Base-by-base conservation (phyloP, 495 filamentous ascomycete genomes). In the Cudoniella acicularis region DNA sequence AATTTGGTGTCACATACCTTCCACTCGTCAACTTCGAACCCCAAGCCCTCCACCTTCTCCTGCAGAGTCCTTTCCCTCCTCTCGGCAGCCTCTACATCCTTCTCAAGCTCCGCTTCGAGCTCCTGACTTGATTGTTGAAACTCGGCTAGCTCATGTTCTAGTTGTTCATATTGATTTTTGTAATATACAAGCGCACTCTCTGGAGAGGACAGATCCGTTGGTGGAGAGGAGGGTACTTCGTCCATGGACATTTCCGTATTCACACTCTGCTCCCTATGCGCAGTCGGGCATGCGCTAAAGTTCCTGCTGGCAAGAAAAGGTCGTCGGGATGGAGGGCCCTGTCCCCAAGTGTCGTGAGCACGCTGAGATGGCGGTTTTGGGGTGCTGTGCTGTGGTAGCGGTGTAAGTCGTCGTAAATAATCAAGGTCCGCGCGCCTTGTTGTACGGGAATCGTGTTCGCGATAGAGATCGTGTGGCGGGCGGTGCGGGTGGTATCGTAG, bases 11-110 rank as follows among this genome's bases (percentile, higher is more conserved):
- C 30, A 64, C 83, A 68, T 78, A 96, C 92, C 84, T 98, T 97
- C 94, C 94, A 98, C 73, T 98, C 94, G 18, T 96, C 92, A 0
- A 93, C 92, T 68, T 97, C 91, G 67, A 90, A 97, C 55, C 81
- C 83, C 65, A 96, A 70, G 23, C 74, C 78, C 67, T 98, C 94
- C 1, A 89, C 86, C 74, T 94, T 96, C 70, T 93, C 87, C 69
- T 91, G 83, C 65, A 98, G 73, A 56, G 83, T 79, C 57, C 91
- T 81, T 71, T 98, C 94, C 64, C 90, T 83, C 75, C 94, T 93
- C 79, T 98, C 94, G 41, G 92, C 91, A 20, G 90, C 89, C 70
- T 98, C 95, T 49, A 98, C 83, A 70, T 98, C 94, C 79, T 92
- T 94, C 75, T 98, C 94, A 48, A 98, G 79, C 72, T 98, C 95